Conservation (phyloP, 768 basidiomycete species). For the Scleroderma citrinum region DNA sequence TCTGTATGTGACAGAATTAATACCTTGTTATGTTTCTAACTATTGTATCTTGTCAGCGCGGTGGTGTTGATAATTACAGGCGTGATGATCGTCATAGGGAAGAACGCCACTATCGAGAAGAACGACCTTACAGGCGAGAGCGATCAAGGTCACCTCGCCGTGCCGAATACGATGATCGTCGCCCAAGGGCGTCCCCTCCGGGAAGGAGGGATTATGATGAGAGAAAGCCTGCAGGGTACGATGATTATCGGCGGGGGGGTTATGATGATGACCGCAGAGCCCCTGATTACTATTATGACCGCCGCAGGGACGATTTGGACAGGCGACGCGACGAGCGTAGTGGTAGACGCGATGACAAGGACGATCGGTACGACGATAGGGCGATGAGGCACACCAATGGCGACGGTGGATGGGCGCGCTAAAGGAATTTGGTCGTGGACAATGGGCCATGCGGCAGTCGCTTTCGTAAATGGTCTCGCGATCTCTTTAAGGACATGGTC, state of each 20-base stretch:
- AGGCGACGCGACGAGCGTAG: constrained; percentile 57
- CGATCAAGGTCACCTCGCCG: constrained; percentile 80
- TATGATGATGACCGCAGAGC: constrained; percentile 75
- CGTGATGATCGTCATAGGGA: constrained; percentile 52
- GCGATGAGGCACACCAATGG: constrained; percentile 68
- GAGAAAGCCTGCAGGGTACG: constrained; percentile 88
- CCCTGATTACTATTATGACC: constrained; percentile 84
- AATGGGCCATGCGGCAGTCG: constrained; percentile 20
- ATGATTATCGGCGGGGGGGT: constrained; percentile 80
- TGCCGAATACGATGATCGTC: constrained; percentile 69
- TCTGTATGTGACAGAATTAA: constrained; percentile 38
- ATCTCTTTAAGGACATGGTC: constrained; percentile 48
- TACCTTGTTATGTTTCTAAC: neutral
- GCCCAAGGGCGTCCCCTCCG: constrained; percentile 71
- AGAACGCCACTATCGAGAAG: constrained; percentile 49
- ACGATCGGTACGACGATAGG: constrained; percentile 76
- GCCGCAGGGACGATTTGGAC: constrained; percentile 74
- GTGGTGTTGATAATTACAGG: constrained; percentile 67
- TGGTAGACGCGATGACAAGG: constrained; percentile 78
- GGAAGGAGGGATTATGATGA: constrained; percentile 78
- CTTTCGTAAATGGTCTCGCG: constrained; percentile 35
- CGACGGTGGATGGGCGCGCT: constrained; percentile 74
- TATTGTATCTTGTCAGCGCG: constrained; percentile 39
- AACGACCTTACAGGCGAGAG: constrained; percentile 58
- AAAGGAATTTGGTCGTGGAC: constrained; percentile 38